Conservation (phyloP, 192 early-diverging fungal genomes). For the Jimgerdemannia flammicorona region DNA sequence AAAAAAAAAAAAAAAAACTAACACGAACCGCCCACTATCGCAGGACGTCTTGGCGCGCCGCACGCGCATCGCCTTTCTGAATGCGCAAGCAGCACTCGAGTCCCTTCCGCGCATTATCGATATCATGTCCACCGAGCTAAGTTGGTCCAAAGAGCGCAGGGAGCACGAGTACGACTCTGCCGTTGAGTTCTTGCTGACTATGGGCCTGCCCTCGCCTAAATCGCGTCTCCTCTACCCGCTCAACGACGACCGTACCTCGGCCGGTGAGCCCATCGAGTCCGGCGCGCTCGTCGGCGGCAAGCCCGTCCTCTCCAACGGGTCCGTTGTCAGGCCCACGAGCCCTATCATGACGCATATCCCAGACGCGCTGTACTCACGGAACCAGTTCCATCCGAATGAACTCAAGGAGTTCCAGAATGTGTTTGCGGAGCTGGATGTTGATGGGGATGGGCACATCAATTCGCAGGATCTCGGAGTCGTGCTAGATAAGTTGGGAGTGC, state of each 20-base stretch:
- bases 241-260: slow-evolving; percentile 8
- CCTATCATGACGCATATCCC: slow-evolving; percentile 25
- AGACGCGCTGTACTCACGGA: slow-evolving; percentile 40
- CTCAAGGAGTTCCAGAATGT: slow-evolving; percentile 50
- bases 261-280: slow-evolving; percentile 28
- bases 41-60: slow-evolving; percentile 89
- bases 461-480: slow-evolving; percentile 46
- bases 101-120: slow-evolving; percentile 82
- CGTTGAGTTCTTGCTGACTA: slow-evolving; percentile 76
- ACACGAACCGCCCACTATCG: slow-evolving; percentile 12
- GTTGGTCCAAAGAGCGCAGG: slow-evolving; percentile 69
- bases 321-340: not conserved
- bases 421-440: slow-evolving; percentile 49
- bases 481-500: slow-evolving; percentile 47
- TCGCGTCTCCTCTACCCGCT: slow-evolving; percentile 13
- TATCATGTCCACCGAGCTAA: slow-evolving; percentile 88
- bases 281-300: not conserved
- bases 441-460: slow-evolving; percentile 56
- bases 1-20: not conserved
- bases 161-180: slow-evolving; percentile 65
- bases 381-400: slow-evolving; percentile 62
- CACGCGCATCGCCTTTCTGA: slow-evolving; percentile 88
- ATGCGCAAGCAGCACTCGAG: slow-evolving; percentile 87
- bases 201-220: slow-evolving; percentile 72
- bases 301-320: not conserved